phyloP scores from a whole-genome alignment of 2,329 filamentous ascomycete genomes.

The Colletotrichum tamarilloi region DNA sequence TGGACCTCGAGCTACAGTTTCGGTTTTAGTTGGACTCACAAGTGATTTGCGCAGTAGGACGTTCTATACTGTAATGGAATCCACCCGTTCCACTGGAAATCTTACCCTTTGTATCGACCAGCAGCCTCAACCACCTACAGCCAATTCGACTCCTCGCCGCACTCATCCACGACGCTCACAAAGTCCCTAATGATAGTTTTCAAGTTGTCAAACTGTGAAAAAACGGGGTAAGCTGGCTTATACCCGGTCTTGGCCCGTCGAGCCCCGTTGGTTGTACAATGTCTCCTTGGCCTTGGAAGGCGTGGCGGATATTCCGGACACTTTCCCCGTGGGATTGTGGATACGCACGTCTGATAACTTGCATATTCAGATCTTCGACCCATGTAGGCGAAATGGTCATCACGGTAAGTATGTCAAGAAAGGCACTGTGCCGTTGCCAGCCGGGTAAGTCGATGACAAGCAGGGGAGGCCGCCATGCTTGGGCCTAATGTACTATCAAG shows the following conservation, averaged over 20 bases:
- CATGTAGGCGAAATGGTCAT: not conserved
- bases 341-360: constrained; percentile 11
- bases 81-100: not conserved
- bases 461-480: not conserved
- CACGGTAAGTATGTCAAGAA: not conserved
- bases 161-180: not conserved
- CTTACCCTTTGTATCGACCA: not conserved
- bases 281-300: not conserved
- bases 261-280: not conserved
- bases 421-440: not conserved
- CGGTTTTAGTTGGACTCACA: not conserved
- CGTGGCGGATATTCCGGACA: constrained; percentile 3
- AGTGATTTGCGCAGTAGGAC: not conserved
- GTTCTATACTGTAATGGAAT: not conserved
- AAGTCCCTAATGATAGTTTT: not conserved
- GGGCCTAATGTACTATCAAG: not conserved
- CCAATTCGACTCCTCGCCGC: constrained; percentile 2
- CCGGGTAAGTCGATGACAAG: not conserved
- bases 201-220: not conserved
- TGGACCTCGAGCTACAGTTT: not conserved
- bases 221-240: constrained; percentile 1
- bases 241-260: constrained; percentile 6
- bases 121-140: not conserved
- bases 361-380: constrained; percentile 6
- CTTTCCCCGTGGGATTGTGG: not conserved